Base-by-base conservation (phyloP, 306 rosid genomes). In the Glycine soja region DNA sequence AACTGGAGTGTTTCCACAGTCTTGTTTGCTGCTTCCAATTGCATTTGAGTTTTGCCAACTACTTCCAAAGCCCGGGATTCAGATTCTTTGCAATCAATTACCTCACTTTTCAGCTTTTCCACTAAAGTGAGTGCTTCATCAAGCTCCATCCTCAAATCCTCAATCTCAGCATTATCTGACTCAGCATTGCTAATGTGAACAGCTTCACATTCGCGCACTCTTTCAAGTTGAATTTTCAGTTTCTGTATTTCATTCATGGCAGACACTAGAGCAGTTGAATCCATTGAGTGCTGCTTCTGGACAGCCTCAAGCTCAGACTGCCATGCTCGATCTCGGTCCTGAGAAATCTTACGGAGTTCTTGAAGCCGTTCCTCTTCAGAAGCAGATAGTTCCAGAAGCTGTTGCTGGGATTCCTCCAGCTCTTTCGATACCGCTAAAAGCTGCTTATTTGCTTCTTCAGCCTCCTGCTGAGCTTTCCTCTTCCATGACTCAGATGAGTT, bases 321-420 rank as follows among this genome's bases (percentile, higher is more conserved):
- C 98, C 98, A 95, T 6, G 89, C 98, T 82, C 89, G 79, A 82
- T 95, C 98, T 0, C 97, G 90, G 66, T 91, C 98, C 70, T 95
- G 98, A 56, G 98, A 92, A 63, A 95, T 81, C 76, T 85, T 84
- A 13, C 88, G 87, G 45, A 91, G 91, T 81, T 94, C 98, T 84
- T 84, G 89, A 71, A 94, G 84, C 61, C 97, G 90, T 47, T 74
- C 90, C 40, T 92, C 95, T 86, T 94, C 98, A 24, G 92, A 92
- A 75, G 88, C 86, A 67, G 98, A 90, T 45, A 90, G 81, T 42
- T 94, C 97, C 19, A 72, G 10, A 74, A 92, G 88, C 80, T 92
- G 94, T 79, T 88, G 93, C 40, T 87, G 90, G 48, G 98, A 90
- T 72, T 92, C 94, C 81, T 92, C 93, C 48, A 92, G 90, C 77